Conservation (phyloP, 148 eudicot genomes). For the Nyssa sinensis region DNA sequence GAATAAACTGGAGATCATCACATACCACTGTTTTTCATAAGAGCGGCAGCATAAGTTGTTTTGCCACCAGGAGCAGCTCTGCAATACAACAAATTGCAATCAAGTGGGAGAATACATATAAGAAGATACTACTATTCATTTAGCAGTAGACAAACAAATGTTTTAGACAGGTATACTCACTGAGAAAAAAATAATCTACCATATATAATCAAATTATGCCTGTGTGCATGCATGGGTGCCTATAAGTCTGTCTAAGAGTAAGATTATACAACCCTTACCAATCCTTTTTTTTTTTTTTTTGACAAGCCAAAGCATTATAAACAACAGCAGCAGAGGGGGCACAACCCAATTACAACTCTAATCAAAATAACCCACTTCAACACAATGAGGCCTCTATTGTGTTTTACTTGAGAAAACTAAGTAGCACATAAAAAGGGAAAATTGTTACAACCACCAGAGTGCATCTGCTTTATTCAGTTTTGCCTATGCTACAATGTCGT, state of each 20-base stretch:
- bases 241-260: no score
- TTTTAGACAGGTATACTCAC: no score
- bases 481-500: background rate
- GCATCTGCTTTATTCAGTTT: no score
- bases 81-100: constrained; percentile 21
- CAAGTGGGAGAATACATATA: constrained; percentile 1
- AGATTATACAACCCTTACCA: no score
- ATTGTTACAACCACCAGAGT: no score
- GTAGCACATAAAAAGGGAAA: background rate
- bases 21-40: constrained; percentile 92
- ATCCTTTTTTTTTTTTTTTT: no score
- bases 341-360: no score
- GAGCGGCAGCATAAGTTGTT: constrained; percentile 84
- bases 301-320: no score
- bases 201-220: background rate
- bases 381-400: background rate
- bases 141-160: background rate
- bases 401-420: background rate
- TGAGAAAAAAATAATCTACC: no score
- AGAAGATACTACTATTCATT: background rate
- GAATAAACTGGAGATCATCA: background rate
- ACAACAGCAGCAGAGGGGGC: no score
- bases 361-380: background rate
- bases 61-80: constrained; percentile 99
- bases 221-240: background rate